A percentile compares a stretch with the other conserved stretches of the same genome.
phyloP scores from a whole-genome alignment of 2,329 filamentous ascomycete genomes.

The Cordyceps pruinosa region DNA sequence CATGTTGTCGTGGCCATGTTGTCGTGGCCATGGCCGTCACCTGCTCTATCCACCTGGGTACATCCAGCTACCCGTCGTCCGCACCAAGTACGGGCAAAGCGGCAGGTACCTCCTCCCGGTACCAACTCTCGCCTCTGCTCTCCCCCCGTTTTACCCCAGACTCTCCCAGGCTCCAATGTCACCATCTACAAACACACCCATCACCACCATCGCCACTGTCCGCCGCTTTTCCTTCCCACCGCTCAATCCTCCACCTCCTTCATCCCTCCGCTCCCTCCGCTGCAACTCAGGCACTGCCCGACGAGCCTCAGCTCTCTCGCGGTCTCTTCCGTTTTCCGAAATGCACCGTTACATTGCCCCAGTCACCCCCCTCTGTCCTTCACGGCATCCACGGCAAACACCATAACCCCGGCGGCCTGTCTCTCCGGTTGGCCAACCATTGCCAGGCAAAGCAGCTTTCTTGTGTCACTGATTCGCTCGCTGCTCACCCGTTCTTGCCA shows the following conservation, averaged over 20 bases:
- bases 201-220: not conserved
- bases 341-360: slow-evolving; percentile 8
- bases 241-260: not conserved
- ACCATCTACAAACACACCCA: not conserved
- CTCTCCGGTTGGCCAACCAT: no score
- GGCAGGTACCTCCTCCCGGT: not conserved
- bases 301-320: not conserved
- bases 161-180: not conserved
- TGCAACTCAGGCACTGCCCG: no score
- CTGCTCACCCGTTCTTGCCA: not conserved
- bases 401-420: not conserved
- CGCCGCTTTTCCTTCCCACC: not conserved
- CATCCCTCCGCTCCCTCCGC: not conserved
- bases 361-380: no score
- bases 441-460: no score
- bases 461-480: not conserved
- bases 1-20: no score
- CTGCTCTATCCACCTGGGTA: no score
- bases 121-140: not conserved
- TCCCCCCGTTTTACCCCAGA: not conserved
- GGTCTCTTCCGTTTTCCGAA: not conserved
- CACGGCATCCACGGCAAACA: not conserved
- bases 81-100: not conserved
- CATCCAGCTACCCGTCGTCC: not conserved
- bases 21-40: no score